Evolutionary conservation across 192 early-diverging fungal species (phyloP).

Genomic region (Backusella australiensis): DNA sequence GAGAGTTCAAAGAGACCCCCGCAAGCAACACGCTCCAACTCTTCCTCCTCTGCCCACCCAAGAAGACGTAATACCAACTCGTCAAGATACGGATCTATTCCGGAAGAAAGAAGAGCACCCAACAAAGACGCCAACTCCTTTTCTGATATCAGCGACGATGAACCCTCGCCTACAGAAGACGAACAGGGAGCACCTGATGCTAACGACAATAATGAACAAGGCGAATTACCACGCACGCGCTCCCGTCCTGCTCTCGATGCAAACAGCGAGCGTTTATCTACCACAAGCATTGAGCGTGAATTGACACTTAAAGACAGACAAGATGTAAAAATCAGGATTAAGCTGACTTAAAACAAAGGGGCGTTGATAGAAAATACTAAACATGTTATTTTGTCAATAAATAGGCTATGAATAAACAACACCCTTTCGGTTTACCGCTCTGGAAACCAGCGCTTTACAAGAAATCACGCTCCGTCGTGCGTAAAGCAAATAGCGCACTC

Average conservation of each 20-base stretch:
- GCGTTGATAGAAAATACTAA: not conserved
- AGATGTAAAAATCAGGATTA: slow-evolving; percentile 36
- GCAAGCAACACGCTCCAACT: slow-evolving; percentile 4
- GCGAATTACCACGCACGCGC: not conserved
- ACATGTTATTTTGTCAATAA: no score
- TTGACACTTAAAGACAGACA: slow-evolving; percentile 57
- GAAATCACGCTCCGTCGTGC: slow-evolving; percentile 84
- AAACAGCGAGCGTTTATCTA: slow-evolving; percentile 9
- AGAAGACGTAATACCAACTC: not conserved
- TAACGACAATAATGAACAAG: not conserved
- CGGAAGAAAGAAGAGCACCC: not conserved
- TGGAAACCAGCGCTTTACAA: slow-evolving; percentile 99
- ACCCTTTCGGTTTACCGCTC: slow-evolving; percentile 94
- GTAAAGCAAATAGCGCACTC: slow-evolving; percentile 76
- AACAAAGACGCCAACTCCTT: not conserved
- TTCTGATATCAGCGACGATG: not conserved
- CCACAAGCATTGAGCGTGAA: slow-evolving; percentile 36
- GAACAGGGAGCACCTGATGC: not conserved
- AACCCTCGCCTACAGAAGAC: not conserved
- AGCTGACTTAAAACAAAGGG: not conserved
- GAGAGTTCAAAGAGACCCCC: slow-evolving; percentile 8
- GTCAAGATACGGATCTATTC: slow-evolving; percentile 14
- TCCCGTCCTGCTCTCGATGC: not conserved
- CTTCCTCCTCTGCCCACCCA: not conserved
- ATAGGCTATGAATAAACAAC: slow-evolving; percentile 74